Evolutionary conservation across 352 stramenopile genomes (phyloP), one percentile per base, ranked within the genome.

Genomic region (Pythium insidiosum): DNA sequence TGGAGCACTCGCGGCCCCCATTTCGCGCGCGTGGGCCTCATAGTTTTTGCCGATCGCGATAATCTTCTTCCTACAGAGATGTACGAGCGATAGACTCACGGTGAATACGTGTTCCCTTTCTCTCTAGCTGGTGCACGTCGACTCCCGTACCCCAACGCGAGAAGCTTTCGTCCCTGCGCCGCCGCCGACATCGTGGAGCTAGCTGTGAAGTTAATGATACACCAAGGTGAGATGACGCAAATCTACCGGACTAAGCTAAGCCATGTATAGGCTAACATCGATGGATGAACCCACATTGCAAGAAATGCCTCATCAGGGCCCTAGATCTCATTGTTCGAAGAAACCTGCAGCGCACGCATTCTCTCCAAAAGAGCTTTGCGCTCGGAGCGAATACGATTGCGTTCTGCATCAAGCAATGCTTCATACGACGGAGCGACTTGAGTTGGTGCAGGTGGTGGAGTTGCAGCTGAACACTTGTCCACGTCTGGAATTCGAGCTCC

Each of bases 21-120:
- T 88, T 58, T 93, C 80, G 20, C 73, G 63, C 38, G 73, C 76
- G 28, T 93, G 80, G 24, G 76, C 74, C 41, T 87, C 77, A 34
- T 90, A 93, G 52, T 93, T 93, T 58, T 89, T 88, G 53, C 78
- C 75, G 52, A 93, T 88, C 15, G 68, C 73, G 24, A 91, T 58
- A 37, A 89, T 83, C 63, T 89, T 89, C 58, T 89, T 87, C 46
- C 73, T 85, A 51, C 28, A 21, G 15, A 24, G 1, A 21, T 4
- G 7, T n/a, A n/a, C 19, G n/a, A 24, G 46, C 9, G 18, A 5
- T 23, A 24, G 10, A 2, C 13, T 6, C 15, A 6, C 2, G n/a
- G 16, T 6, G n/a, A 26, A 0, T 25, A n/a, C 1, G 12, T n/a
- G n/a, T n/a, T n/a, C n/a, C n/a, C n/a, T n/a, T n/a, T n/a, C n/a